These are phyloP conservation scores for Leccinum ponderosum DNA, from an alignment of 1,284 basidiomycete species.

Conservation along the genomic window DNA sequence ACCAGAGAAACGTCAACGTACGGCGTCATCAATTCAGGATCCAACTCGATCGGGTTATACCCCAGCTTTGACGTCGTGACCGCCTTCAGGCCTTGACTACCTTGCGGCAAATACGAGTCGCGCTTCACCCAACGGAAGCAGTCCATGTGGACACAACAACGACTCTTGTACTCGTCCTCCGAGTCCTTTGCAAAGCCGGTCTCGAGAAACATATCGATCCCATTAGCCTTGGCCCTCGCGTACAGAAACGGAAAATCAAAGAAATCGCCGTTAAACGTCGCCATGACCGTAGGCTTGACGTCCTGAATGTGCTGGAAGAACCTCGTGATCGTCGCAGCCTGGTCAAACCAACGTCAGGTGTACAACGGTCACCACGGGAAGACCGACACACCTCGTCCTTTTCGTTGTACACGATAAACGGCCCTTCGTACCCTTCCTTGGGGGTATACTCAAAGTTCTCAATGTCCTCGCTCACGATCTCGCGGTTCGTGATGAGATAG, in stretches of 20 bases:
- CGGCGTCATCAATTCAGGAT: constrained; percentile 99
- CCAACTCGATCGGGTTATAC: constrained; percentile 96
- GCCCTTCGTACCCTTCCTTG: constrained; percentile 97
- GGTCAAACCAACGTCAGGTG: no score
- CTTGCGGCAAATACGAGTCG: constrained; percentile 99
- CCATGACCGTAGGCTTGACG: constrained; percentile 94
- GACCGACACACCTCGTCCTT: constrained; percentile 81
- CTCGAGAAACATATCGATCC: constrained; percentile 96
- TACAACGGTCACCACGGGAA: no score
- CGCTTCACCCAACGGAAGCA: constrained; percentile 99
- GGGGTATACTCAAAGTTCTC: constrained; percentile 98
- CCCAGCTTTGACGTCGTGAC: constrained; percentile 97
- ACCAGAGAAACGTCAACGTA: constrained; percentile 41
- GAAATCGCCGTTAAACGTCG: constrained; percentile 98
- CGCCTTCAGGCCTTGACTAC: constrained; percentile 97
- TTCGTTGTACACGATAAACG: constrained; percentile 97
- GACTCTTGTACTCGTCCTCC: constrained; percentile 95
- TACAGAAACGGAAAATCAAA: constrained; percentile 99
- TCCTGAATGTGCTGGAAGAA: constrained; percentile 96
- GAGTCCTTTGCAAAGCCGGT: constrained; percentile 91
- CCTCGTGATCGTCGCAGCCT: constrained; percentile 78
- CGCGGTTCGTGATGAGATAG: constrained; percentile 96
- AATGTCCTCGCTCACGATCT: constrained; percentile 97
- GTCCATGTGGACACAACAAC: constrained; percentile 97
- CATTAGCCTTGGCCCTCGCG: constrained; percentile 83